Conservation (phyloP, 257 asterid species). For the Nicotiana obtusifolia region DNA sequence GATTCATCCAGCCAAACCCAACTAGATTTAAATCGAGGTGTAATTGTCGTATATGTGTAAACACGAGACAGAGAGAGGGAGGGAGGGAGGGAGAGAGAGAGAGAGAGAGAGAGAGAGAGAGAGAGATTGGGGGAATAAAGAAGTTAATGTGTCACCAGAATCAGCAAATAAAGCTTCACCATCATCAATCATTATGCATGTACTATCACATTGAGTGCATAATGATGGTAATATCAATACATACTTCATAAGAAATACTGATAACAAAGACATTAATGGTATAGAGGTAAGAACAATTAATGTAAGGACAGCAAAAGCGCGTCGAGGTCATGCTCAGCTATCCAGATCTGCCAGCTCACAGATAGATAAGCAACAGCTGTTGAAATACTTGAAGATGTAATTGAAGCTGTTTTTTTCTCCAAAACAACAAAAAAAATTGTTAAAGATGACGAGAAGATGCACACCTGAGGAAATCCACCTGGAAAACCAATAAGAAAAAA, state of each 20-base stretch:
- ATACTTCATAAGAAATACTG: background rate
- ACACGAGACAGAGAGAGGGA: background rate
- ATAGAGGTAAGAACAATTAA: background rate
- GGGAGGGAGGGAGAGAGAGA: background rate
- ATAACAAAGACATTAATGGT: background rate
- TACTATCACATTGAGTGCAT: background rate
- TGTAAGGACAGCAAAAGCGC: background rate
- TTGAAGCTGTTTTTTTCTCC: too few relatives aligned
- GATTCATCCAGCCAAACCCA: background rate
- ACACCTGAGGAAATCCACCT: conserved; percentile 95
- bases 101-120: background rate
- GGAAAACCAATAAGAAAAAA: conserved; percentile 19
- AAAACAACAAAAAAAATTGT: too few relatives aligned
- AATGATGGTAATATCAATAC: background rate
- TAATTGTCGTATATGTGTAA: background rate
- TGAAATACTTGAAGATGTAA: background rate
- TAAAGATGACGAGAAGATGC: conserved; percentile 15
- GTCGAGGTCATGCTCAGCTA: background rate
- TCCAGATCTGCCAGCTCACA: background rate
- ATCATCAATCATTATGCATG: background rate
- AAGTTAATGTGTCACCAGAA: background rate
- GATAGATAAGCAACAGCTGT: background rate
- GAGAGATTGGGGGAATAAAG: background rate
- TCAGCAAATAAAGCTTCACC: background rate
- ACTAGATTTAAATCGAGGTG: background rate